phyloP scores from a whole-genome alignment of 2,329 filamentous ascomycete genomes.

The Aspergillus aculeatinus region DNA sequence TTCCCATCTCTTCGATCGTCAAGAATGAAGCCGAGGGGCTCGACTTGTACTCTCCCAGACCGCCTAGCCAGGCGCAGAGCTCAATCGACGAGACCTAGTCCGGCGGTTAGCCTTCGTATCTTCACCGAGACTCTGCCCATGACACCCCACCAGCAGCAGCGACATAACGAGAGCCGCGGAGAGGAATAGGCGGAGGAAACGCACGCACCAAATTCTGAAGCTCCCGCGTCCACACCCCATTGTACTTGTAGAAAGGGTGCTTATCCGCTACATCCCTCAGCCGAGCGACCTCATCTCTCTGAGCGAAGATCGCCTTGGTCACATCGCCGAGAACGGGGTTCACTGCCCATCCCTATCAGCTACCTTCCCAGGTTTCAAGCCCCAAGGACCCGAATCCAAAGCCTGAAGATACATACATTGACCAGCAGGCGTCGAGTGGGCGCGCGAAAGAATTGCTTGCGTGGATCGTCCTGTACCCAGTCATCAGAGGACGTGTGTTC shows the following conservation, averaged over 20 bases:
- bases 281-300: slow-evolving; percentile 68
- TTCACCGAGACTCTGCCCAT: no score
- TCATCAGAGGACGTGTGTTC: background rate
- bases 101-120: no score
- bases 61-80: slow-evolving; percentile 75
- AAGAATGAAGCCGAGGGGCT: slow-evolving; percentile 66
- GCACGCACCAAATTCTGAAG: slow-evolving; percentile 72
- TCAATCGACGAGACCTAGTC: slow-evolving; percentile 57
- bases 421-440: slow-evolving; percentile 77
- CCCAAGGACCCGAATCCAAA: background rate
- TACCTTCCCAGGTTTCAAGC: background rate
- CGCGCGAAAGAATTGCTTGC: slow-evolving; percentile 79
- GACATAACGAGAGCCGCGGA: background rate
- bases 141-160: no score
- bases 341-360: slow-evolving; percentile 51
- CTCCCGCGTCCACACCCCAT: slow-evolving; percentile 78
- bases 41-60: slow-evolving; percentile 59
- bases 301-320: slow-evolving; percentile 66
- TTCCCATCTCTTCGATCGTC: slow-evolving; percentile 83
- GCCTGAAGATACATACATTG: slow-evolving; percentile 50
- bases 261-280: slow-evolving; percentile 73
- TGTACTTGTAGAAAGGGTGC: slow-evolving; percentile 98
- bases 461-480: slow-evolving; percentile 64
- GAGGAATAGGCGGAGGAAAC: slow-evolving; percentile 8
- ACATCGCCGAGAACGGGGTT: slow-evolving; percentile 67